Evolutionary conservation across 2,329 filamentous ascomycete genomes (phyloP).

Genomic region (Ustilaginoidea virens): DNA sequence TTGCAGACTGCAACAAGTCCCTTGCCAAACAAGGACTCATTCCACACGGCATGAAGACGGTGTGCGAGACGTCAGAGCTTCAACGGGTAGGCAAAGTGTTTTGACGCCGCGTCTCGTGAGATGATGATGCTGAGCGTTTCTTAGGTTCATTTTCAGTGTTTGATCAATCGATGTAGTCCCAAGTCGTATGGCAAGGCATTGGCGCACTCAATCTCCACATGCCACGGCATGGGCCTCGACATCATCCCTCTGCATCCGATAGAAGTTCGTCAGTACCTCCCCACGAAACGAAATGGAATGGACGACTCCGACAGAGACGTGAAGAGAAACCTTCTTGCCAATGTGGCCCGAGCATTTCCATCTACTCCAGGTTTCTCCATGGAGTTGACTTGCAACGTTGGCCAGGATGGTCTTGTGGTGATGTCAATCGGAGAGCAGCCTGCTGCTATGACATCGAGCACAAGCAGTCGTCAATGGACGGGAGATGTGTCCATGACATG

Average conservation of each 20-base stretch:
- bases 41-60: conserved; percentile 5
- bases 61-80: conserved; percentile 6
- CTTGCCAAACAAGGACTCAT: conserved; percentile 7
- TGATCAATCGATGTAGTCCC: conserved; percentile 13
- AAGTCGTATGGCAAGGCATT: conserved; percentile 15
- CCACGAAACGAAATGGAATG: background rate
- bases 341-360: conserved; percentile 3
- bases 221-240: conserved; percentile 11
- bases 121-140: conserved; percentile 4
- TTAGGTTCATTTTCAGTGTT: conserved; percentile 17
- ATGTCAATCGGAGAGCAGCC: conserved; percentile 10
- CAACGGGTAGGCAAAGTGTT: conserved; percentile 6
- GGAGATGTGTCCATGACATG: background rate
- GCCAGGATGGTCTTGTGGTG: conserved; percentile 17
- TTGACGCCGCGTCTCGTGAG: too few relatives aligned
- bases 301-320: conserved; percentile 5
- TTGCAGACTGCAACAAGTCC: conserved; percentile 8
- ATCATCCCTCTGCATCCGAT: conserved; percentile 17
- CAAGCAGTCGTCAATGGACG: background rate
- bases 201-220: conserved; percentile 12
- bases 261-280: conserved; percentile 10
- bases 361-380: conserved; percentile 11
- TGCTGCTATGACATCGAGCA: conserved; percentile 5
- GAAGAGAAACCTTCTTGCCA: background rate
- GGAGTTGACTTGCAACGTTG: conserved; percentile 14